Evolutionary conservation across 108 stramenopile species (phyloP), one percentile per base, ranked within the genome.

Genomic region (Skeletonema menzelii): DNA sequence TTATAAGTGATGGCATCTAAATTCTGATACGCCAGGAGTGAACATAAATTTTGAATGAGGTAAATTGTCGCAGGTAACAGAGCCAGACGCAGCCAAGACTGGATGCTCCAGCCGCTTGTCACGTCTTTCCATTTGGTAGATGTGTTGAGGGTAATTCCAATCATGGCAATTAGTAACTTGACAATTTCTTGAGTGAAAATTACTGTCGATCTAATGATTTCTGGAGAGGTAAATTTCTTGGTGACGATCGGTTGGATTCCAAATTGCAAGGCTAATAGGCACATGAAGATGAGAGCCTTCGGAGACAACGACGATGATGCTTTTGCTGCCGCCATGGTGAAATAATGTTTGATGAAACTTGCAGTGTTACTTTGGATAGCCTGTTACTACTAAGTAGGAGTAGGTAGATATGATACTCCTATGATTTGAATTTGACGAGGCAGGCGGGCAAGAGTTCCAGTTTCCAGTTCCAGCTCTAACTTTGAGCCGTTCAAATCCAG

Each of bases 1-100:
- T 95, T 97, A 81, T 94, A 98, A 8, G 94, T 95, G 3, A 98
- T 62, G 12, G 96, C 90, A 82, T 96, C 95, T 20, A 98, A 83
- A 65, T 96, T 86, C 82, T 92, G 90, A 63, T 97, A 97, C 13
- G 95, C 97, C 59, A 87, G 60, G 55, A 97, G 85, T 4, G 92
- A 84, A 3, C 90, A 86, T 56, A 95, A 71, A 83, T 97, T 98
- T 76, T 98, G 98, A 17, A 98, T 37, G 60, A 92, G 81, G 81
- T 97, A 98, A 44, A 96, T 82, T 7, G 80, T 84, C 1, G 98
- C 95, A 19, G 98, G 98, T 15, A 96, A 46, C 12, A 88, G 81
- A 13, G 96, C 93, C 7, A 91, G 84, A 17, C 72, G 73, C 24
- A 88, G 56, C 88, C 88, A 92, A 14, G 82, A 82, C 27, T 56